Evolutionary conservation across 2,329 filamentous ascomycete species (phyloP).

Genomic region (Hypoxylon sp.): DNA sequence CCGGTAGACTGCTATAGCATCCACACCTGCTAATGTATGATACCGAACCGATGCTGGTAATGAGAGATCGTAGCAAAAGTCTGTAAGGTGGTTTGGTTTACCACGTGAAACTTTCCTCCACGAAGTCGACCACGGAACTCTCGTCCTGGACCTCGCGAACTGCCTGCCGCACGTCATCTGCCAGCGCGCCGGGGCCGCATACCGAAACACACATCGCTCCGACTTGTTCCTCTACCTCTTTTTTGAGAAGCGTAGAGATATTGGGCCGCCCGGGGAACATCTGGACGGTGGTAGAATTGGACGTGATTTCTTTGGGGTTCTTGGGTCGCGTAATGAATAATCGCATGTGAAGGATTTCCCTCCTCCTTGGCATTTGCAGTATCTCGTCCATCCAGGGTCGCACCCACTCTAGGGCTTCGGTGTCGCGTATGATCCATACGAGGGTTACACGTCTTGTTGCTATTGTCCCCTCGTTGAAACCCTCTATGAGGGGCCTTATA

Average conservation of each 20-base stretch:
- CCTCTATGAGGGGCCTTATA: slow-evolving; percentile 79
- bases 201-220: slow-evolving; percentile 91
- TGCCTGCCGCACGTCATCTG: slow-evolving; percentile 79
- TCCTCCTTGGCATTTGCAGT: slow-evolving; percentile 80
- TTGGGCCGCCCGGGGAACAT: slow-evolving; percentile 94
- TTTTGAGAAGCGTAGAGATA: slow-evolving; percentile 79
- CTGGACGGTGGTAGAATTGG: slow-evolving; percentile 81
- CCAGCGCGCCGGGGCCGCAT: slow-evolving; percentile 79
- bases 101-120: slow-evolving; percentile 82
- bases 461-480: slow-evolving; percentile 76
- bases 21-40: not conserved
- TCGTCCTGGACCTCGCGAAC: slow-evolving; percentile 72
- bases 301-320: slow-evolving; percentile 83
- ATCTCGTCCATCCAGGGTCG: slow-evolving; percentile 84
- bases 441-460: slow-evolving; percentile 85
- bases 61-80: not conserved
- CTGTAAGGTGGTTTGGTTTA: slow-evolving; percentile 48
- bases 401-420: slow-evolving; percentile 92
- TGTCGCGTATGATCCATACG: slow-evolving; percentile 92
- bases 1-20: not conserved
- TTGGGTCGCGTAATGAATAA: slow-evolving; percentile 92
- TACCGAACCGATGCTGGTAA: not conserved
- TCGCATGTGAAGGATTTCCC: slow-evolving; percentile 85
- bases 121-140: slow-evolving; percentile 74
- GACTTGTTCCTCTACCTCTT: slow-evolving; percentile 83